Conservation (phyloP, 2,329 filamentous ascomycete species). For the Xylaria sp. region DNA sequence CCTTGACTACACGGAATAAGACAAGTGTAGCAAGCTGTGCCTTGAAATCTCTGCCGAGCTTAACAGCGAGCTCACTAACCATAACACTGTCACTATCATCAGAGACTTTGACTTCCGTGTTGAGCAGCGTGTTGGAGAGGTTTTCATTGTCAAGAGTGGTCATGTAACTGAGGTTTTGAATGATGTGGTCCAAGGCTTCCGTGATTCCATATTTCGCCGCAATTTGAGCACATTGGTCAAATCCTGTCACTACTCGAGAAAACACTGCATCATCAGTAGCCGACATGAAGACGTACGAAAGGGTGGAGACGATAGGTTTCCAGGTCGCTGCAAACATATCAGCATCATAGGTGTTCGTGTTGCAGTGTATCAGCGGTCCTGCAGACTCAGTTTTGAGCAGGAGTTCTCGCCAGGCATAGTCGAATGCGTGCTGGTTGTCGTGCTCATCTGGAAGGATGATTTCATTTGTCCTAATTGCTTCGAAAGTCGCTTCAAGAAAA, state of each 20-base stretch:
- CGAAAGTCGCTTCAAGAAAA: slow-evolving; percentile 87
- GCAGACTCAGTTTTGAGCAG: slow-evolving; percentile 84
- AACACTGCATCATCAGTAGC: slow-evolving; percentile 97
- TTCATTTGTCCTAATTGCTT: slow-evolving; percentile 91
- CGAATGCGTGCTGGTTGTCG: slow-evolving; percentile 95
- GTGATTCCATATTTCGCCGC: slow-evolving; percentile 84
- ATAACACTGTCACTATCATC: slow-evolving; percentile 84
- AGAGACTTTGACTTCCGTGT: slow-evolving; percentile 93
- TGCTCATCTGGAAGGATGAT: slow-evolving; percentile 98
- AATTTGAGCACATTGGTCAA: slow-evolving; percentile 95
- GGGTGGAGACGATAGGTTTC: slow-evolving; percentile 91
- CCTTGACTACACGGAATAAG: slow-evolving; percentile 90
- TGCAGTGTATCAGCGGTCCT: slow-evolving; percentile 78
- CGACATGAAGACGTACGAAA: slow-evolving; percentile 99
- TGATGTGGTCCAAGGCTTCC: slow-evolving; percentile 91
- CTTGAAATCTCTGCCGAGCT: slow-evolving; percentile 92
- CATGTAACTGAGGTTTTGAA: slow-evolving; percentile 90
- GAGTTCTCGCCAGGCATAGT: slow-evolving; percentile 97
- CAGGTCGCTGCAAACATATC: slow-evolving; percentile 98
- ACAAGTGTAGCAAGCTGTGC: slow-evolving; percentile 94
- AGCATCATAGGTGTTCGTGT: slow-evolving; percentile 95
- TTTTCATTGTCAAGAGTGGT: slow-evolving; percentile 83
- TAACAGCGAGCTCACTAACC: slow-evolving; percentile 97
- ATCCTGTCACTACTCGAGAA: slow-evolving; percentile 90
- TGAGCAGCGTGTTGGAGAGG: slow-evolving; percentile 84